Conservation (phyloP, 2,329 filamentous ascomycete genomes). For the Thelonectria blattea region DNA sequence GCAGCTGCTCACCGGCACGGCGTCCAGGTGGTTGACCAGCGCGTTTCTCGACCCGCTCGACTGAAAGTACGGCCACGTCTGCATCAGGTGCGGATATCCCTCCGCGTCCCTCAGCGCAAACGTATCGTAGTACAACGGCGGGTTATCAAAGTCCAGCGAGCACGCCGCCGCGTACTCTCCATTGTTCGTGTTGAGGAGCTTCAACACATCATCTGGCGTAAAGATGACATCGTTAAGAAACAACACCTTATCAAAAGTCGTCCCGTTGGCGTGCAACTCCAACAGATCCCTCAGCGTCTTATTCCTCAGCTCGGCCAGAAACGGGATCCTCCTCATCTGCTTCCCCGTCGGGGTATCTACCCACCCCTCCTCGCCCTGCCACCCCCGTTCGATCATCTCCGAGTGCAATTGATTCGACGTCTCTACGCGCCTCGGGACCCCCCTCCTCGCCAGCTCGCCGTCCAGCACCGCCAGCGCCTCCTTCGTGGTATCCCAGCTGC, state of each 20-base stretch:
- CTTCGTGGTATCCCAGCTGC: constrained; percentile 73
- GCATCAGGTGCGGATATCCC: constrained; percentile 57
- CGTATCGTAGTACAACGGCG: constrained; percentile 65
- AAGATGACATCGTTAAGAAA: constrained; percentile 71
- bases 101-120: constrained; percentile 64
- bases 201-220: constrained; percentile 61
- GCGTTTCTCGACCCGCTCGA: constrained; percentile 57
- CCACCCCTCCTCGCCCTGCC: constrained; percentile 63
- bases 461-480: constrained; percentile 64
- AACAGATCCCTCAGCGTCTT: constrained; percentile 64
- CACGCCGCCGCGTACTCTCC: constrained; percentile 68
- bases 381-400: constrained; percentile 57
- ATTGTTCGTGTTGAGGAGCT: constrained; percentile 61
- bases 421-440: constrained; percentile 61
- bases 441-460: constrained; percentile 54
- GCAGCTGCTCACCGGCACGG: constrained; percentile 54
- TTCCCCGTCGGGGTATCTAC: constrained; percentile 61
- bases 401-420: constrained; percentile 64
- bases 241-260: constrained; percentile 62
- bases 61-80: constrained; percentile 66
- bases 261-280: constrained; percentile 55
- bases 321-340: constrained; percentile 71
- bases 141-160: constrained; percentile 63
- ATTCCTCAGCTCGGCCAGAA: constrained; percentile 70
- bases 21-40: constrained; percentile 54